A percentile compares a stretch with the other conserved stretches of the same genome.
Conservation (phyloP, 2,329 filamentous ascomycete genomes). For the Fusarium illudens region DNA sequence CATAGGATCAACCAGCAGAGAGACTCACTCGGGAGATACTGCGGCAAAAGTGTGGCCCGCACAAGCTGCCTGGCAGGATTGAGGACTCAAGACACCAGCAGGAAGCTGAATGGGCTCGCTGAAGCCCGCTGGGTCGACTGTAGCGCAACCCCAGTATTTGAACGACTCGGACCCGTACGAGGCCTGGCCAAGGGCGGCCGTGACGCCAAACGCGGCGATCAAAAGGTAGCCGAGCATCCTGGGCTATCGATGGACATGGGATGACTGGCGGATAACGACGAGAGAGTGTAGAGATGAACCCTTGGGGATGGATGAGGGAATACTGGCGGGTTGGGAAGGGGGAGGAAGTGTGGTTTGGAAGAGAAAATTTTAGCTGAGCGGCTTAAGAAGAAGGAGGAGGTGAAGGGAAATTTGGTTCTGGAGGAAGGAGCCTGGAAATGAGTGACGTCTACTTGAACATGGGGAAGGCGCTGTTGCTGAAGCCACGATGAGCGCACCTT, state of each 20-base stretch:
- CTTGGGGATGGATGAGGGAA: neutral
- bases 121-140: conserved; percentile 30
- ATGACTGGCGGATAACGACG: neutral
- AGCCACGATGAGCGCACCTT: neutral
- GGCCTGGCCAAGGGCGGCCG: conserved; percentile 18
- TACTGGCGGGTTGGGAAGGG: neutral
- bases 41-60: conserved; percentile 33
- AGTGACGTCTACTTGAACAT: neutral
- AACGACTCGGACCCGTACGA: conserved; percentile 29
- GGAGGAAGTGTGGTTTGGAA: neutral
- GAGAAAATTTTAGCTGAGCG: neutral
- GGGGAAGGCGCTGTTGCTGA: neutral
- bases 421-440: neutral
- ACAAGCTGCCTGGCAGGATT: conserved; percentile 30
- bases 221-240: conserved; percentile 38
- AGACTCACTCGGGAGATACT: conserved; percentile 45
- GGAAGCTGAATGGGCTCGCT: conserved; percentile 16
- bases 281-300: neutral
- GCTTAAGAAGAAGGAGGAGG: neutral
- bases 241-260: neutral
- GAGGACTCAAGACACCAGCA: conserved; percentile 29
- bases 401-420: neutral
- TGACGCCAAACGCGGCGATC: conserved; percentile 34
- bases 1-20: rapidly evolving
- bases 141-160: conserved; percentile 39